Conservation (phyloP, 2,329 filamentous ascomycete species). For the Leptographium flavum region DNA sequence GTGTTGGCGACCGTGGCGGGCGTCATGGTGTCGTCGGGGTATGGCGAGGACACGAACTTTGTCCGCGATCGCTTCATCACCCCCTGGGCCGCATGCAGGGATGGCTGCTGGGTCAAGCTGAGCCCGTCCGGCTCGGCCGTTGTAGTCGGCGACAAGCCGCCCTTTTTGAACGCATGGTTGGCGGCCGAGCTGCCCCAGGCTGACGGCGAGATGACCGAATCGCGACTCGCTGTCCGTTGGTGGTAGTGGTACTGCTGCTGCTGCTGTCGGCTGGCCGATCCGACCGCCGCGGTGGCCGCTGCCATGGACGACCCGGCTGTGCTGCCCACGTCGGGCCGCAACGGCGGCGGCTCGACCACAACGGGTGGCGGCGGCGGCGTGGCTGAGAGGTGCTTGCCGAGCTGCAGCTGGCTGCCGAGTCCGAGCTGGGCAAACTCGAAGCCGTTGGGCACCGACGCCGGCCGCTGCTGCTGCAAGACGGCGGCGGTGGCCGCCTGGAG, state of each 20-base stretch:
- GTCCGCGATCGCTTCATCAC: conserved; percentile 37
- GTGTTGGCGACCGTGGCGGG: conserved; percentile 46
- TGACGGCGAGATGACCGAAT: conserved; percentile 10
- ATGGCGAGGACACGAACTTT: conserved; percentile 5
- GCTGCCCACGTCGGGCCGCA: conserved; percentile 23
- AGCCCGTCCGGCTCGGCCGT: conserved; percentile 11
- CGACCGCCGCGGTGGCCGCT: conserved; percentile 45
- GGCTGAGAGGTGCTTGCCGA: no score
- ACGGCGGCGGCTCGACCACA: neutral
- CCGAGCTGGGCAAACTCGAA: no score
- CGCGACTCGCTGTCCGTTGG: conserved; percentile 26
- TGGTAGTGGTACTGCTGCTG: conserved; percentile 11
- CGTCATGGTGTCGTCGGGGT: conserved; percentile 19
- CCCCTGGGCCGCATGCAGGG: conserved; percentile 61
- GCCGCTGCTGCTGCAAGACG: neutral
- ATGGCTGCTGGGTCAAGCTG: conserved; percentile 35
- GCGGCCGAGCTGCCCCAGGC: conserved; percentile 56
- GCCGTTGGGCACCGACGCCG: conserved; percentile 4
- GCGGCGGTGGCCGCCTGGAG: conserved; percentile 9
- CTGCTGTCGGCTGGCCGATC: conserved; percentile 6
- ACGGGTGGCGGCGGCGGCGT: neutral
- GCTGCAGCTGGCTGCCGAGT: neutral
- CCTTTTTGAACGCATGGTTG: conserved; percentile 28
- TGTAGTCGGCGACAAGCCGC: neutral
- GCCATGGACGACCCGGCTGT: conserved; percentile 54